Evolutionary conservation across 805 yeast genomes (phyloP), one percentile per base, ranked within the genome.

Genomic region (Hanseniaspora lachancei): DNA sequence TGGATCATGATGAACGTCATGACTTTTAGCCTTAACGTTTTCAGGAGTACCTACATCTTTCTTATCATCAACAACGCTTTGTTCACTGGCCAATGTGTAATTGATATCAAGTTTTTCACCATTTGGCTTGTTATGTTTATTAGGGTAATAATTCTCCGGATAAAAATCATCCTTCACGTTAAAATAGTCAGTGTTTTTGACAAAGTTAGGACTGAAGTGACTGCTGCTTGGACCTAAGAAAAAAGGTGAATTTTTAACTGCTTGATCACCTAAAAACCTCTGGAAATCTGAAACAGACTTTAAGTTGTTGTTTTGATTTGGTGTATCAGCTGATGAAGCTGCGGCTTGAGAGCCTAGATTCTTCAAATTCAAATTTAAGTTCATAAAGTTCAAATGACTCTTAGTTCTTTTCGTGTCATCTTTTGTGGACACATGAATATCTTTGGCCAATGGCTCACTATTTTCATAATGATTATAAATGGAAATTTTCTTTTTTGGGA

Each of bases 1-100:
- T 57, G 79, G 56, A 32, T 53, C 56, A 36, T 53, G 41, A 23
- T 44, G 47, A 21, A 58, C 54, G 44, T 61, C 62, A 0, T 39
- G 46, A 13, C n/a, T 46, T 20, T 53, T 32, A 18, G 38, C 3
- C 12, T 42, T 42, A 7, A 15, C 34, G 9, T 42, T 15, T 15
- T 29, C 38, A 16, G 16, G 24, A 5, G 13, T 20, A 10, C 29
- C 8, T 12, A 15, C 24, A 13, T 40, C 16, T 20, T 40, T 20
- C 27, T 9, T 21, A 21, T 40, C 27, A 40, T 21, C 13, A 20
- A 13, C 43, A 40, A 21, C 24, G 10, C 5, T 21, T 40, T 10
- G 43, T 1, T 40, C 16, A 21, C 23, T 21, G 16, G 15, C 38
- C 9, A 32, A 7, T 21, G 32, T 39, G 10, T 27, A 10, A 18